Percentiles rank a stretch among this genome's conserved stretches.
phyloP scores from a whole-genome alignment of 306 rosid species.

The Luffa aegyptiaca region DNA sequence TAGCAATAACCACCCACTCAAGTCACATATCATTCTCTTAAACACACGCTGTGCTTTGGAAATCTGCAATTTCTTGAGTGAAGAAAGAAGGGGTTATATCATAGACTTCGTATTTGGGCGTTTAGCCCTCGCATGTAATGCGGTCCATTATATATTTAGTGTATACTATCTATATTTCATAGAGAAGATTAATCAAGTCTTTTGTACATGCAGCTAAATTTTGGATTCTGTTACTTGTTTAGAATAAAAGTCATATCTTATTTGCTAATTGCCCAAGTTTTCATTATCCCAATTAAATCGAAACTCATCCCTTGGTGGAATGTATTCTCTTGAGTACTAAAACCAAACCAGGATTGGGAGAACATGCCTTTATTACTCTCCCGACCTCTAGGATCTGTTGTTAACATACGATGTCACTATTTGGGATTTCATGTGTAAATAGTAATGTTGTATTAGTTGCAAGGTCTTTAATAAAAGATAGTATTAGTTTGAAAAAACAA shows the following conservation, averaged over 20 bases:
- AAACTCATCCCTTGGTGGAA: not conserved
- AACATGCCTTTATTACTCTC: too few relatives aligned
- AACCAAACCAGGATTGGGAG: not conserved
- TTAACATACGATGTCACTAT: too few relatives aligned
- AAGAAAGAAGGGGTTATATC: not conserved
- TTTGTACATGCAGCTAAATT: not conserved
- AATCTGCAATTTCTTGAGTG: not conserved
- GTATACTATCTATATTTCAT: not conserved
- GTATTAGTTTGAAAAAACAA: not conserved
- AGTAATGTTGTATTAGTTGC: not conserved
- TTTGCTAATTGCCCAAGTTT: not conserved
- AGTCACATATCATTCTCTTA: not conserved
- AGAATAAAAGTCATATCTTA: not conserved
- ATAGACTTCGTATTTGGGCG: not conserved
- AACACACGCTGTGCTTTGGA: not conserved
- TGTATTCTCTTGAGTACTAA: not conserved
- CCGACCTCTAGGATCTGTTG: too few relatives aligned
- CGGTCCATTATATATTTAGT: not conserved
- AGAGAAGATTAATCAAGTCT: not conserved
- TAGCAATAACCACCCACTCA: slow-evolving; percentile 27
- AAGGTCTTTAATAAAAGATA: not conserved
- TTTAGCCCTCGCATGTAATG: not conserved
- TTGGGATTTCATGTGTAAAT: too few relatives aligned
- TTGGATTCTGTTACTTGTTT: not conserved
- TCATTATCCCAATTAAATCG: not conserved